Evolutionary conservation across 2,329 filamentous ascomycete genomes (phyloP).

Genomic region (Raffaelea deltoideospora): DNA sequence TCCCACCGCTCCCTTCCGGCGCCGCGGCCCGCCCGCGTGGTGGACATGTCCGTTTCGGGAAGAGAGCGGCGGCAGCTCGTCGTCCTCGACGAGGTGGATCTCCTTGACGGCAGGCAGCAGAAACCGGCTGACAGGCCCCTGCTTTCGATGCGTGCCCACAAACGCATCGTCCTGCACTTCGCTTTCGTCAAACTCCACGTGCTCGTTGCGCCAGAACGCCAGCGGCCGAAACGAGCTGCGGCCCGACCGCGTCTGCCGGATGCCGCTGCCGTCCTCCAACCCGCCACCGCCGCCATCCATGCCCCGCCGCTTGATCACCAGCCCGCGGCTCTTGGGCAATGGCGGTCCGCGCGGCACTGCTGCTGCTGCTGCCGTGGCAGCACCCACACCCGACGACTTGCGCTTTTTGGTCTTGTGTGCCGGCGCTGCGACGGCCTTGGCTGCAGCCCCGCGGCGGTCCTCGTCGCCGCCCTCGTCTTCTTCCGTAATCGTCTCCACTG

Average conservation of each 20-base stretch:
- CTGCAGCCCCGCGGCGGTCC: slow-evolving; percentile 14
- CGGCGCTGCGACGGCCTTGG: slow-evolving; percentile 8
- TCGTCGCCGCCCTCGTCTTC: background rate
- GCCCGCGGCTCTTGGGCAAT: slow-evolving; percentile 36
- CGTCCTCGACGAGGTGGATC: slow-evolving; percentile 58
- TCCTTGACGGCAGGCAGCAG: slow-evolving; percentile 60
- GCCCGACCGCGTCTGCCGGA: slow-evolving; percentile 56
- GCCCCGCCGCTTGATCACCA: slow-evolving; percentile 33
- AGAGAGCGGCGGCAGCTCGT: slow-evolving; percentile 28
- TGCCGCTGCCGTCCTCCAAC: slow-evolving; percentile 29
- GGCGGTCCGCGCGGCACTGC: slow-evolving; percentile 37
- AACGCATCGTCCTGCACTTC: slow-evolving; percentile 30
- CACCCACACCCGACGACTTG: slow-evolving; percentile 25
- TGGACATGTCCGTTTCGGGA: no score
- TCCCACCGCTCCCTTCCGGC: no score
- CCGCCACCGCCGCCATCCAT: slow-evolving; percentile 24
- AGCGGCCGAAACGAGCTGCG: slow-evolving; percentile 65
- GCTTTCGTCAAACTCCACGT: slow-evolving; percentile 51
- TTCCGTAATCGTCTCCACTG: background rate
- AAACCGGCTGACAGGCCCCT: slow-evolving; percentile 28
- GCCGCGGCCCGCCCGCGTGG: slow-evolving; percentile 4
- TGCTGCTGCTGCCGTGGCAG: slow-evolving; percentile 29
- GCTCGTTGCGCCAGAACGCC: slow-evolving; percentile 77
- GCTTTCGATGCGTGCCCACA: no score
- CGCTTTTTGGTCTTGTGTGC: slow-evolving; percentile 13